These are phyloP conservation scores for Saccharum spontaneum DNA, from an alignment of 176 grass and related monocot species.

Conservation along the genomic window DNA sequence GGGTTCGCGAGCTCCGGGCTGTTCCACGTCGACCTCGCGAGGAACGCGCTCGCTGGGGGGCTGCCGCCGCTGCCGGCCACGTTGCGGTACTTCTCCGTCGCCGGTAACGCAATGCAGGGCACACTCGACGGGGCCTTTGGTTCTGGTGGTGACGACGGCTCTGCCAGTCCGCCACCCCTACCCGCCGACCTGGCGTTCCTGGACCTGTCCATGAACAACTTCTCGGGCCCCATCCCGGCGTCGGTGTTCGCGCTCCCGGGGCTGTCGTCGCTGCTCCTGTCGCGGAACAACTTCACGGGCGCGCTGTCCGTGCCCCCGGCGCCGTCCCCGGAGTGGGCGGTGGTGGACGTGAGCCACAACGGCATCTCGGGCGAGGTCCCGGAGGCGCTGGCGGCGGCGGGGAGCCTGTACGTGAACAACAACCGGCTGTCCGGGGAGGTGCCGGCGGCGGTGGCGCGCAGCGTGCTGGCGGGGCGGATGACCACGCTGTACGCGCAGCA, in stretches of 20 bases:
- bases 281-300: conserved; percentile 79
- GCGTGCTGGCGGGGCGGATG: conserved; percentile 62
- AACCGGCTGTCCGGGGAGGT: conserved; percentile 71
- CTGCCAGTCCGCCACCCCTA: neutral
- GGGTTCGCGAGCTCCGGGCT: conserved; percentile 43
- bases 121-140: conserved; percentile 46
- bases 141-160: neutral
- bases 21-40: conserved; percentile 73
- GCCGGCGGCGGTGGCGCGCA: conserved; percentile 43
- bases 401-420: conserved; percentile 76
- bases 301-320: conserved; percentile 11
- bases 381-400: conserved; percentile 50
- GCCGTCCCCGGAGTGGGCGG: conserved; percentile 28
- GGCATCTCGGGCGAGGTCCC: conserved; percentile 60
- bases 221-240: conserved; percentile 57
- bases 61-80: conserved; percentile 52
- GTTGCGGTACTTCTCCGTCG: conserved; percentile 63
- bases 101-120: conserved; percentile 58
- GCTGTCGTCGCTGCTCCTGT: conserved; percentile 60
- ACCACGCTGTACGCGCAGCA: conserved; percentile 85
- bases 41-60: conserved; percentile 48
- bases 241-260: conserved; percentile 57
- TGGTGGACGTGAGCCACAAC: conserved; percentile 87
- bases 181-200: conserved; percentile 56
- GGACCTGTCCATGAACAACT: conserved; percentile 69